Evolutionary conservation across 305 asterid genomes (phyloP).

Genomic region (Solanum hybrid): DNA sequence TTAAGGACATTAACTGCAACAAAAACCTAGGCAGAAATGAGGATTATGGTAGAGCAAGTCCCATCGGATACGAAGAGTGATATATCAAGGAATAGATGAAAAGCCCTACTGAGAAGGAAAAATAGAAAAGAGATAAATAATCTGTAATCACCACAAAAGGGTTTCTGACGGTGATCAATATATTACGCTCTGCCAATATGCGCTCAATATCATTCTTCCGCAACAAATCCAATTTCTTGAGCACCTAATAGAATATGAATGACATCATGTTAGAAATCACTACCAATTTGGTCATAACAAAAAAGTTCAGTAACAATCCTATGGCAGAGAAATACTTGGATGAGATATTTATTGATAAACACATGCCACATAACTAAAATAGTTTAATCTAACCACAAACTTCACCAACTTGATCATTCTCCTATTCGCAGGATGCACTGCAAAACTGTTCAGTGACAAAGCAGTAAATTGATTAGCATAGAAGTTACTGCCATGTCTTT

Average conservation of each 20-base stretch:
- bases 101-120: background rate
- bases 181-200: conserved; percentile 92
- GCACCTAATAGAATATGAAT: conserved; percentile 48
- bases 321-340: background rate
- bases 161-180: conserved; percentile 85
- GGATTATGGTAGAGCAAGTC: background rate
- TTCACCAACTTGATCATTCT: background rate
- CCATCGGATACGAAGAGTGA: background rate
- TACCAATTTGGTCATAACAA: background rate
- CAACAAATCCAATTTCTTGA: conserved; percentile 83
- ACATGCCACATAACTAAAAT: background rate
- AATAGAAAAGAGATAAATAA: background rate
- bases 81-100: background rate
- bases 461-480: background rate
- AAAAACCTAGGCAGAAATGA: background rate
- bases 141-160: conserved; percentile 76
- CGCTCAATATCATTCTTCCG: conserved; percentile 95
- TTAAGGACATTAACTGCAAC: conserved; percentile 1
- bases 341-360: background rate
- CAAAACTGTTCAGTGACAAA: background rate
- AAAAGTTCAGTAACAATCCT: background rate
- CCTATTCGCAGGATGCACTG: background rate
- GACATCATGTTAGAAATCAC: background rate
- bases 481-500: background rate
- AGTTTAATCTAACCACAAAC: background rate